These are phyloP conservation scores for Fallopia convolvulus DNA, from an alignment of 148 eudicot genomes.

Conservation along the genomic window DNA sequence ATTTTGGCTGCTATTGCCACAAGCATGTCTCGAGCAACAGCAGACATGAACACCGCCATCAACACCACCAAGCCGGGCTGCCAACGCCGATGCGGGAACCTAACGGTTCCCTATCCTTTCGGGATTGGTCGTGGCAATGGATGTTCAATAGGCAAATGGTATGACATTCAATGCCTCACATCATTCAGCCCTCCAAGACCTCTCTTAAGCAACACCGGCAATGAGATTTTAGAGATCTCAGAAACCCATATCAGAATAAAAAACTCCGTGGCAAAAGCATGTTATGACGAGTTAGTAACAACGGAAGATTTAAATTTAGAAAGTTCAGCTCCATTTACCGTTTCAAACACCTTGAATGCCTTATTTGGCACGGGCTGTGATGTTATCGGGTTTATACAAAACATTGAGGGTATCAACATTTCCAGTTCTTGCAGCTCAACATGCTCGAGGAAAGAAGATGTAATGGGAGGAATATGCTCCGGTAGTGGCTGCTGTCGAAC, in stretches of 20 bases:
- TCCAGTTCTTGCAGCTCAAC: slow-evolving; percentile 11
- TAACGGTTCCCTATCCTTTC: slow-evolving; percentile 49
- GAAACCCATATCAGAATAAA: slow-evolving; percentile 19
- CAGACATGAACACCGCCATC: background rate
- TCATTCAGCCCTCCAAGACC: slow-evolving; percentile 32
- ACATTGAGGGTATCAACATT: background rate
- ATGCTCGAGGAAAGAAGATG: slow-evolving; percentile 8
- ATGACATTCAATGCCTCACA: slow-evolving; percentile 25
- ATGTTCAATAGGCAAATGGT: slow-evolving; percentile 27
- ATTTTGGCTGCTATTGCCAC: background rate
- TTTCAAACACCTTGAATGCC: slow-evolving; percentile 22
- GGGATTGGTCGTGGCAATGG: slow-evolving; percentile 25
- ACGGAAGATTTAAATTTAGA: background rate
- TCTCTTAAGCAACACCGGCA: slow-evolving; percentile 7
- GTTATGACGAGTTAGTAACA: background rate
- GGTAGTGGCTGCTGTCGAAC: slow-evolving; percentile 36
- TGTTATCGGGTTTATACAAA: background rate
- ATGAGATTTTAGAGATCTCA: slow-evolving; percentile 22
- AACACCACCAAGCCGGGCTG: slow-evolving; percentile 35
- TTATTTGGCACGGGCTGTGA: slow-evolving; percentile 24
- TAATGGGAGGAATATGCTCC: slow-evolving; percentile 13
- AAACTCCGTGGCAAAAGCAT: slow-evolving; percentile 16
- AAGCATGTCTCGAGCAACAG: background rate
- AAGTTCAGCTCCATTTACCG: slow-evolving; percentile 13
- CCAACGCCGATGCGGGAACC: slow-evolving; percentile 32